Conservation (phyloP, 257 asterid species). For the Schizonepeta tenuifolia region DNA sequence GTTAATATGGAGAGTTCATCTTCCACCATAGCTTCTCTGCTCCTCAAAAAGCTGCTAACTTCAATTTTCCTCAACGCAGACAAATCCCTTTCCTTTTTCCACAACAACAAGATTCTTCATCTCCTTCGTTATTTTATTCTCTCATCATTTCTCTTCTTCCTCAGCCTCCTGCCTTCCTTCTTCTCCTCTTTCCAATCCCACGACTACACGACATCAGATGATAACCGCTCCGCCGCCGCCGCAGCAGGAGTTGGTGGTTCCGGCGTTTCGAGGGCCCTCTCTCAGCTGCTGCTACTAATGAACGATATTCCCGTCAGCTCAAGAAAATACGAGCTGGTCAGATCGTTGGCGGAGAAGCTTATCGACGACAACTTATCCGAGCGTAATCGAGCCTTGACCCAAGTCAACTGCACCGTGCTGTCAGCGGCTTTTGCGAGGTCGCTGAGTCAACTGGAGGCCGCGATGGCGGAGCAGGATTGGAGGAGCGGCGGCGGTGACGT, state of each 20-base stretch:
- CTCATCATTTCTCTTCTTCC: constrained; percentile 59
- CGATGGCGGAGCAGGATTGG: constrained; percentile 43
- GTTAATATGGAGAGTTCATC: constrained; percentile 43
- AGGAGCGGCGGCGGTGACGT: constrained; percentile 26
- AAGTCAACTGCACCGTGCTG: constrained; percentile 60
- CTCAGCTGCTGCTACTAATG: constrained; percentile 71
- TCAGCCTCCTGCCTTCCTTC: constrained; percentile 58
- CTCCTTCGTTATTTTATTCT: constrained; percentile 45
- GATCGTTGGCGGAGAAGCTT: constrained; percentile 72
- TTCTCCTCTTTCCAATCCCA: constrained; percentile 41
- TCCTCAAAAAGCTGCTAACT: constrained; percentile 56
- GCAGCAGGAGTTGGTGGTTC: constrained; percentile 37
- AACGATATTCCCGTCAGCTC: constrained; percentile 87
- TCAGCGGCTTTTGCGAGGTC: constrained; percentile 68
- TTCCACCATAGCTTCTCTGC: constrained; percentile 57
- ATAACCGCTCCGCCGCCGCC: constrained; percentile 17
- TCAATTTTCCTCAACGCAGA: constrained; percentile 53
- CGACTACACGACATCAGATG: constrained; percentile 19
- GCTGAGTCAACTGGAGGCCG: constrained; percentile 63
- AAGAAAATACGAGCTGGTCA: constrained; percentile 74
- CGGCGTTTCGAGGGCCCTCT: constrained; percentile 74
- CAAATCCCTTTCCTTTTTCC: constrained; percentile 47
- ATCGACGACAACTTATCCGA: constrained; percentile 68
- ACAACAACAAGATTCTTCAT: constrained; percentile 46
- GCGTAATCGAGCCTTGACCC: constrained; percentile 43